phyloP scores from a whole-genome alignment of 2,329 filamentous ascomycete genomes.

The Salinomyces thailandicus region DNA sequence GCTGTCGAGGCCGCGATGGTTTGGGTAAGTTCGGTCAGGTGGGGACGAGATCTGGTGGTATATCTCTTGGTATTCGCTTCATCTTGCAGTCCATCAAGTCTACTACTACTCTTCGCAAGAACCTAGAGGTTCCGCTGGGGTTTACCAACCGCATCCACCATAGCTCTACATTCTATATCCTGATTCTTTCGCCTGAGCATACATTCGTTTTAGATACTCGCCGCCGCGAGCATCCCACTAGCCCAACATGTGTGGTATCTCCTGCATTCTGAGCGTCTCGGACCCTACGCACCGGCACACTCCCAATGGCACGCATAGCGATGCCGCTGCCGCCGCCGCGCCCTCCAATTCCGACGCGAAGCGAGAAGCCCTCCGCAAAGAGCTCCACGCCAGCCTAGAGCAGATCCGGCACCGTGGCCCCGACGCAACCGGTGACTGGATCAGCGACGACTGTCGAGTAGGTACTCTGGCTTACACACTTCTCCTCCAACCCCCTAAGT shows the following conservation, averaged over 20 bases:
- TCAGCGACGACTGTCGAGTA: constrained; percentile 34
- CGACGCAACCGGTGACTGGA: constrained; percentile 37
- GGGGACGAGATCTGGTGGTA: too few species aligned
- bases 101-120: too few species aligned
- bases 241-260: constrained; percentile 22
- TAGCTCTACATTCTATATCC: too few species aligned
- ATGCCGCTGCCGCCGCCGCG: background rate
- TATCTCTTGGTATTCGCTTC: too few species aligned
- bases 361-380: constrained; percentile 11
- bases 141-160: too few species aligned
- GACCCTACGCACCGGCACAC: constrained; percentile 6
- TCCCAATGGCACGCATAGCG: constrained; percentile 1
- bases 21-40: too few species aligned
- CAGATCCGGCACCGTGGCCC: constrained; percentile 37
- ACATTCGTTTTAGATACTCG: too few species aligned
- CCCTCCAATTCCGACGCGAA: background rate
- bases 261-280: constrained; percentile 15
- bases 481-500: background rate
- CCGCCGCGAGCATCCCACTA: too few species aligned
- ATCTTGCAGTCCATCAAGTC: too few species aligned
- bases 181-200: too few species aligned
- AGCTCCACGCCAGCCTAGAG: constrained; percentile 27
- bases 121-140: too few species aligned
- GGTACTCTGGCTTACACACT: constrained; percentile 21
- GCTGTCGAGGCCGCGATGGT: too few species aligned